Conservation (phyloP, 169 alveolate species). For the Toxoplasma gondii region DNA sequence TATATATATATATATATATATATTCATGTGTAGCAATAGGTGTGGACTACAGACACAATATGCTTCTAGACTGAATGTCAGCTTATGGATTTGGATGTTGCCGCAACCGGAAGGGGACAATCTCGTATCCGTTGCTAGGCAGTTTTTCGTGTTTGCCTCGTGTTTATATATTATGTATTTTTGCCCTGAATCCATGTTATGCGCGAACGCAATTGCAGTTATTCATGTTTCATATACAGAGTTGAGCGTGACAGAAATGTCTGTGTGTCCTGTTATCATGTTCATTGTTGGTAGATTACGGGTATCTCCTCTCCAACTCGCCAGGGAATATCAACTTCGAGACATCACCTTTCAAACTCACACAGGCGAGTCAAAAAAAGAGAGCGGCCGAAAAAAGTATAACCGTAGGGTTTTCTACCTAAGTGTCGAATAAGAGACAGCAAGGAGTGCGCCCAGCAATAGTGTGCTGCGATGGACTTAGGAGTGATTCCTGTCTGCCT, state of each 20-base stretch:
- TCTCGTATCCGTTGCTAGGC: too few relatives aligned
- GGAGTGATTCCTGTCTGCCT: too few relatives aligned
- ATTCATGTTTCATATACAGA: not conserved
- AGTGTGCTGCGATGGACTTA: too few relatives aligned
- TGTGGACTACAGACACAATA: not conserved
- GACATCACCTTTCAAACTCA: constrained; percentile 96
- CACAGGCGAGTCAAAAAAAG: constrained; percentile 68
- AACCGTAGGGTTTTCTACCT: not conserved
- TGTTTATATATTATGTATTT: too few relatives aligned
- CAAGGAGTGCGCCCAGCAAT: not conserved
- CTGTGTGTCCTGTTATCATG: not conserved
- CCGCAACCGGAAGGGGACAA: too few relatives aligned
- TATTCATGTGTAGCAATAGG: not conserved
- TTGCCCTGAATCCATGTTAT: too few relatives aligned
- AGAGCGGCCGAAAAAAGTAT: not conserved
- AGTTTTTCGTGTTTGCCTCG: too few relatives aligned
- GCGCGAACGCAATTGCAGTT: too few relatives aligned
- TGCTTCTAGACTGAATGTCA: not conserved
- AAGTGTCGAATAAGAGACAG: not conserved
- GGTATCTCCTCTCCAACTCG: constrained; percentile 94
- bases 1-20: not conserved
- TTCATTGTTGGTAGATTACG: constrained; percentile 82
- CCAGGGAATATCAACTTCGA: constrained; percentile 97
- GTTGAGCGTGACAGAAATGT: not conserved
- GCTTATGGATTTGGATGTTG: too few relatives aligned